phyloP scores from a whole-genome alignment of 495 filamentous ascomycete genomes.

The Penicillium lividum region DNA sequence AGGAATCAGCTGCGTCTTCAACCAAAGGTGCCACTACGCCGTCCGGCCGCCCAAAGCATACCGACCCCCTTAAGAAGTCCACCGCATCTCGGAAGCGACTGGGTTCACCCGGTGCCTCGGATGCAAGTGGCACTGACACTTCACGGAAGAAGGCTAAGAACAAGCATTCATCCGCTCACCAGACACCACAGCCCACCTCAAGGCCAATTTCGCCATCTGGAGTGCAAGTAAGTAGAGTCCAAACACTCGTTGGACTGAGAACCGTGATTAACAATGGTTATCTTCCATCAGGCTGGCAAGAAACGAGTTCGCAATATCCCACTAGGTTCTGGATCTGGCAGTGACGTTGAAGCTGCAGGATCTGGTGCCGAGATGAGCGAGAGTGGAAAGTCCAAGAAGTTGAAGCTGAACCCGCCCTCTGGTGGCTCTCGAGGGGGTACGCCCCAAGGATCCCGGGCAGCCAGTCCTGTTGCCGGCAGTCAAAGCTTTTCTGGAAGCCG shows the following conservation, averaged over 20 bases:
- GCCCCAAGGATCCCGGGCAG: constrained; percentile 57
- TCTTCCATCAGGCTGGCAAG: constrained; percentile 35
- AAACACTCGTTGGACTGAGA: not conserved
- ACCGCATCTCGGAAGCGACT: constrained; percentile 70
- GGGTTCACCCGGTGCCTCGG: constrained; percentile 83
- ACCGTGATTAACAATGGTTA: constrained; percentile 13
- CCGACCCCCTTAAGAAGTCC: constrained; percentile 58
- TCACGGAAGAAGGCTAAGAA: constrained; percentile 87
- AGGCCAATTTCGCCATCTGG: constrained; percentile 53
- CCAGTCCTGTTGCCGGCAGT: constrained; percentile 46
- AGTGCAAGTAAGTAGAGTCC: constrained; percentile 31
- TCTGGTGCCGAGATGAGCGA: constrained; percentile 70
- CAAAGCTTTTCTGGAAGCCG: constrained; percentile 36
- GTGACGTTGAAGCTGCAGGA: constrained; percentile 75
- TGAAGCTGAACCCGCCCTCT: constrained; percentile 59
- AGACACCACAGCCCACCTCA: constrained; percentile 57
- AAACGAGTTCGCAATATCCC: constrained; percentile 48
- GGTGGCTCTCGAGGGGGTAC: constrained; percentile 51
- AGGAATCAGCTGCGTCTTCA: constrained; percentile 55
- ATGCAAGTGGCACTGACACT: constrained; percentile 88
- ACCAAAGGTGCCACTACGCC: constrained; percentile 77
- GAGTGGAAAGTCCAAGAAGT: constrained; percentile 66
- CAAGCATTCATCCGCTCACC: constrained; percentile 51
- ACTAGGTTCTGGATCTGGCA: constrained; percentile 62
- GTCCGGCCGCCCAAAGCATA: constrained; percentile 57